Base-by-base conservation (phyloP, 331 rosid species). In the Saraca asoca region DNA sequence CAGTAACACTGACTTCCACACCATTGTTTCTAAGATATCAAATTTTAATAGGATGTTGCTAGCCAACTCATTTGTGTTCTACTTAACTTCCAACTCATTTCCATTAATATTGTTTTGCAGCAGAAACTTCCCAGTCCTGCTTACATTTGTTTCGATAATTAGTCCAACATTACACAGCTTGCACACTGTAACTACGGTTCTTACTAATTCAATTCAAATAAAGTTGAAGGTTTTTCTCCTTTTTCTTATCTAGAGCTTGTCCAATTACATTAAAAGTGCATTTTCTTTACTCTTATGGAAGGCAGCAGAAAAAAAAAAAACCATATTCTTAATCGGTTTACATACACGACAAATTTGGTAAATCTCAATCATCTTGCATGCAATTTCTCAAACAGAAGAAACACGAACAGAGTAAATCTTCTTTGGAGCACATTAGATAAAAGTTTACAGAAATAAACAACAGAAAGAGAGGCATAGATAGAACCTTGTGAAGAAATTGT, bases 401-500 rank as follows among this genome's bases (percentile, higher is more conserved):
- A 39, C 13, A 51, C 33, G 7, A 51, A 38, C 41, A 9, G 20
- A 39, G 16, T 12, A n/a, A 54, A 37, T 20, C 65, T 15, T 7
- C 39, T 44, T 2, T 39, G 41, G 11, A 10, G 43, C 11, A 7
- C 10, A 11, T 72, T 17, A 35, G 39, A 56, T 7, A 8, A 38
- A 4, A 17, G 53, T 24, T 45, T 9, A 38, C 6, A 0, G 5
- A n/a, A 5, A 39, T 6, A 8, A 55, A 56, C 12, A 5, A 51
- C 15, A 31, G 12, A 61, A 2, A 13, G 12, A 54, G 53, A 66
- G 59, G 57, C 0, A 53, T 66, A 68, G 62, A 67, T 56, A 17
- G 41, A 74, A 88, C 95, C 96, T 71, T 80, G 57, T 45, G 72
- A 33, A 64, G 53, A 41, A 68, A 74, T 3, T 63, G 55, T 49